Evolutionary conservation across 177 flowering plant species (phyloP).

Genomic region (Vitis hybrid): DNA sequence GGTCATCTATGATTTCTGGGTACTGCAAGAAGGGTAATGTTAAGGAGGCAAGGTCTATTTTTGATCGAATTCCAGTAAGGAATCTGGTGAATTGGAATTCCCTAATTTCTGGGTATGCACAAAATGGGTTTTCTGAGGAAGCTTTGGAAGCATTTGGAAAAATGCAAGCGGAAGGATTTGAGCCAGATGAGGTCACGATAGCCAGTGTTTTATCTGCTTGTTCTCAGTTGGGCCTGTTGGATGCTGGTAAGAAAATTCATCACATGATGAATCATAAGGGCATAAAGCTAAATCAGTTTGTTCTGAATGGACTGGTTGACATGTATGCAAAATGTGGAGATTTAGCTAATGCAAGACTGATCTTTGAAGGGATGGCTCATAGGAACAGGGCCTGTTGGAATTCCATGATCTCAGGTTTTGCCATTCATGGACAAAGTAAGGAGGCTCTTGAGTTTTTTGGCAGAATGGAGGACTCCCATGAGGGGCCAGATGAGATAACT

Average conservation of each 20-base stretch:
- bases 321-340: constrained; percentile 92
- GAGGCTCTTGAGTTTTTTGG: constrained; percentile 61
- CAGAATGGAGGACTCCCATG: constrained; percentile 49
- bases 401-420: constrained; percentile 64
- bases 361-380: constrained; percentile 45
- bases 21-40: constrained; percentile 65
- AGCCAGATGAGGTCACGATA: constrained; percentile 64
- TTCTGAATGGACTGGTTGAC: constrained; percentile 65
- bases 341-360: constrained; percentile 41
- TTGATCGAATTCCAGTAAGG: constrained; percentile 42
- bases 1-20: constrained; percentile 79
- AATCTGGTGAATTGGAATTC: constrained; percentile 82
- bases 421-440: constrained; percentile 50
- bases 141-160: constrained; percentile 51
- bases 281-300: constrained; percentile 58
- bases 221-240: constrained; percentile 57
- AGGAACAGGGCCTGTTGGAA: constrained; percentile 68
- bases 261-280: constrained; percentile 29
- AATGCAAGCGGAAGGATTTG: constrained; percentile 58
- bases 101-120: constrained; percentile 62
- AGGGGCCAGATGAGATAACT: constrained; percentile 53
- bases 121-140: constrained; percentile 65
- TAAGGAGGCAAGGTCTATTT: constrained; percentile 47
- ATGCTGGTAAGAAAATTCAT: constrained; percentile 58
- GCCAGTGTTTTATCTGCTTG: constrained; percentile 65